Evolutionary conservation across 441 rosid genomes (phyloP).

Genomic region (Syzygium malaccense): DNA sequence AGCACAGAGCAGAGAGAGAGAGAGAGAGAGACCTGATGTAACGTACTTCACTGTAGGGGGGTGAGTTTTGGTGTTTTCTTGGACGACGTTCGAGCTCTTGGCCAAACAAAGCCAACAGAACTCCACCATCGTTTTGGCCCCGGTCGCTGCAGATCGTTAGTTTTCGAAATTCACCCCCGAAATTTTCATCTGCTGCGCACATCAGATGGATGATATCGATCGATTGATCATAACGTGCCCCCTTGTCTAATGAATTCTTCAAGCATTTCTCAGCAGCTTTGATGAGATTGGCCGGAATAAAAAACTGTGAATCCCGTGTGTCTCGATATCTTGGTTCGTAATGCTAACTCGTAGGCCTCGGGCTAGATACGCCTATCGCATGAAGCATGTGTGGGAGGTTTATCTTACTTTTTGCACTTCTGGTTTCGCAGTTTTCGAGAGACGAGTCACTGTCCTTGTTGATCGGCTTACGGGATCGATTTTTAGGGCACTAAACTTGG

Average conservation of each 20-base stretch:
- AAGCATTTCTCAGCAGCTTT: rapidly evolving
- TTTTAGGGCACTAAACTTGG: neutral
- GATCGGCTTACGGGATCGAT: neutral
- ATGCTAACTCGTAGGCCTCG: neutral
- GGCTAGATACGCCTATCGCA: neutral
- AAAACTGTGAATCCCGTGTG: rapidly evolving
- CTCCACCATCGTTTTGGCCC: neutral
- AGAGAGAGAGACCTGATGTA: neutral
- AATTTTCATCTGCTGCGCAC: neutral
- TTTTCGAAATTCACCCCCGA: neutral
- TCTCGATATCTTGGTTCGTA: neutral
- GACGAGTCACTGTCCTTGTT: neutral
- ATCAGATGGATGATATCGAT: neutral
- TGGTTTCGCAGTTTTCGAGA: neutral
- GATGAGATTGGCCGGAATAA: neutral
- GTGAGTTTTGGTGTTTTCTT: neutral
- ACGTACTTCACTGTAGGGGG: neutral
- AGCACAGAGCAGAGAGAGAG: neutral
- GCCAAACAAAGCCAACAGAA: neutral
- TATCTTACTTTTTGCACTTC: neutral
- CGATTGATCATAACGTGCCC: neutral
- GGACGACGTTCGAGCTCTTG: neutral
- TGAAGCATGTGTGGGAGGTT: neutral
- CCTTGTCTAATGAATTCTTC: neutral
- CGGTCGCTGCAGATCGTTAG: no score